Evolutionary conservation across 352 stramenopile species (phyloP), one percentile per base, ranked within the genome.

Genomic region (Phytophthora pinifolia): DNA sequence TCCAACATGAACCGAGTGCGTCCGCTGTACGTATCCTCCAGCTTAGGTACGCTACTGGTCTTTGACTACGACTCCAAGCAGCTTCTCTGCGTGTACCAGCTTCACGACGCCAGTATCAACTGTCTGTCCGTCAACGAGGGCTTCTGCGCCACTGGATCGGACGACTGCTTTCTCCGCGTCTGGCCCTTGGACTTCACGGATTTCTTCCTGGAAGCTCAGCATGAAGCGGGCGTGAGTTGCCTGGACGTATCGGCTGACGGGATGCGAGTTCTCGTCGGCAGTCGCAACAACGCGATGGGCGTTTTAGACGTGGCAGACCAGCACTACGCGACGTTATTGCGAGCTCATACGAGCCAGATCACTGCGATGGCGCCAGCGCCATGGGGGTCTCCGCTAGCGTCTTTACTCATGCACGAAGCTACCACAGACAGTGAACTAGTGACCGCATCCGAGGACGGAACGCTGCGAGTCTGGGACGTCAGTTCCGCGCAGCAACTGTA

Each of bases 161-260:
- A 86, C 22, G 91, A 98, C 55, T 73, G 75, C n/a, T 92, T 84
- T 50, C 59, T 98, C 10, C 84, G 91, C 1, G 82, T 98, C 50
- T 98, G 91, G 91, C 88, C 91, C 8, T 65, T 97, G 1, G 89
- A 97, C 65, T 98, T 98, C 51, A 76, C 76, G 12, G 88, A 96
- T 59, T 98, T 94, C 59, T 94, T 97, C 56, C 61, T 98, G 25
- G 91, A 98, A 62, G 91, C 88, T 15, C 69, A 87, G 17, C 86
- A 96, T 45, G 86, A 96, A 35, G 70, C 71, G 1, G 48, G 76
- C 0, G 86, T 98, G 4, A 62, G 60, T 5, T 72, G 59, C 6
- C 70, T 89, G 7, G 73, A 91, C 50, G 72, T 96, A 2, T 93
- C 82, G 1, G 50, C 49, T 6, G 88, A 97, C 33, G 89, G 91